A percentile compares a stretch with the other conserved stretches of the same genome.
Conservation (phyloP, 2,329 filamentous ascomycete species). For the Botryosphaeria dothidea region DNA sequence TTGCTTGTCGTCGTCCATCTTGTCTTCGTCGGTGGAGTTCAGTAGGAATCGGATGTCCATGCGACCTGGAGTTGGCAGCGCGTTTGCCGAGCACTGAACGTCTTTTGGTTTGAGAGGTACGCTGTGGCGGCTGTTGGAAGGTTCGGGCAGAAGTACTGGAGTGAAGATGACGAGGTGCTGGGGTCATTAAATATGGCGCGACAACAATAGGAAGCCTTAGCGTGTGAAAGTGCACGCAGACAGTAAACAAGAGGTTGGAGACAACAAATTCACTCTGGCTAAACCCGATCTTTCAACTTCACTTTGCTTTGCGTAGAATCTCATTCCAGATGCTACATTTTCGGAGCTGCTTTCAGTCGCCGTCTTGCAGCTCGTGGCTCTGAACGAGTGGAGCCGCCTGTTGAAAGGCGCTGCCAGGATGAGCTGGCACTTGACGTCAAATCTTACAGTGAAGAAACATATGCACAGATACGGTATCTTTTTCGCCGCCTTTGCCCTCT, state of each 20-base stretch:
- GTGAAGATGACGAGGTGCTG: neutral
- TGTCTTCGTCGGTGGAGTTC: neutral
- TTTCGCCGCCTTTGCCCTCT: slow-evolving; percentile 12
- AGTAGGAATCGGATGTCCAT: neutral
- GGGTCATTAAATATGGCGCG: neutral
- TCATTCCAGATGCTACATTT: neutral
- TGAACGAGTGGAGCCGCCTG: neutral
- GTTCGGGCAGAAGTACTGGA: neutral
- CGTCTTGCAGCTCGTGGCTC: neutral
- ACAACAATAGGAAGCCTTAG: neutral
- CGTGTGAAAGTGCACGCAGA: slow-evolving; percentile 2
- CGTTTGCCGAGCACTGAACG: neutral
- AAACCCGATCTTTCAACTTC: neutral
- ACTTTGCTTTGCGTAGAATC: neutral
- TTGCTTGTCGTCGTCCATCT: neutral
- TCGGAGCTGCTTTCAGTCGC: neutral
- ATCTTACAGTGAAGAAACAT: slow-evolving; percentile 8
- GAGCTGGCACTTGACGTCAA: slow-evolving; percentile 7
- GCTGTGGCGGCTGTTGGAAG: neutral
- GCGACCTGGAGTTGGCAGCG: neutral
- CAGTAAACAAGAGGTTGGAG: neutral
- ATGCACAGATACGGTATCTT: slow-evolving; percentile 16
- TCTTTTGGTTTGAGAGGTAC: neutral
- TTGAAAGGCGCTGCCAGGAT: slow-evolving; percentile 12
- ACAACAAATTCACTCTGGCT: neutral